Evolutionary conservation across 768 basidiomycete genomes (phyloP), one percentile per base, ranked within the genome.

Genomic region (Russula sp.): DNA sequence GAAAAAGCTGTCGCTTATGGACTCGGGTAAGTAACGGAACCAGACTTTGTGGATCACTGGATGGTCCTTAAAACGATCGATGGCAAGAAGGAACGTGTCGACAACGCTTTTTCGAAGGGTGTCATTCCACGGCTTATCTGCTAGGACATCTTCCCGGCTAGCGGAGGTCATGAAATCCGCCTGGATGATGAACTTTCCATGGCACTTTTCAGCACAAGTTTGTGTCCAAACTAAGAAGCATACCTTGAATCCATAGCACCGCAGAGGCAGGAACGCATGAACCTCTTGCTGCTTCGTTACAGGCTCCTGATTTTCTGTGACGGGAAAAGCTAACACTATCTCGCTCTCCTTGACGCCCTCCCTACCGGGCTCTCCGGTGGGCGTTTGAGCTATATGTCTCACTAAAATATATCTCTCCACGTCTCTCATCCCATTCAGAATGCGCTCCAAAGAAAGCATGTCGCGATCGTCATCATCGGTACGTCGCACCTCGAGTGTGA

Each of bases 161-260:
- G 73, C 66, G 1, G 71, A 63, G 18, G 73, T 73, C 44, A 74
- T 62, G 53, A 74, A 74, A 59, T 74, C 73, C 1, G 69, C 73
- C 46, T 74, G 73, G 34, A 74, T 66, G 51, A 74, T 62, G 62
- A 74, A 74, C 73, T 74, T 55, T 36, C 44, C 24, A 2, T 4
- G 22, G 32, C 7, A 48, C n/a, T 22, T 28, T 42, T 63, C 32
- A 67, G 55, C 34, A 50, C 22, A 11, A 26, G 18, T 48, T 40
- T 20, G 10, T 32, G 20, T 22, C 34, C 26, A 40, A 26, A 53
- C 28, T 36, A 26, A n/a, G 57, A 11, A 7, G 36, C 72, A n/a
- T 22, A 73, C 72, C 20, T 53, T 57, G 55, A 73, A 71, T 14
- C 72, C 72, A 51, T 63, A 71, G 46, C 59, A 55, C 5, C 69